These are phyloP conservation scores for Zygosaccharomyces rouxii DNA, from an alignment of 805 yeast genomes.

Conservation along the genomic window DNA sequence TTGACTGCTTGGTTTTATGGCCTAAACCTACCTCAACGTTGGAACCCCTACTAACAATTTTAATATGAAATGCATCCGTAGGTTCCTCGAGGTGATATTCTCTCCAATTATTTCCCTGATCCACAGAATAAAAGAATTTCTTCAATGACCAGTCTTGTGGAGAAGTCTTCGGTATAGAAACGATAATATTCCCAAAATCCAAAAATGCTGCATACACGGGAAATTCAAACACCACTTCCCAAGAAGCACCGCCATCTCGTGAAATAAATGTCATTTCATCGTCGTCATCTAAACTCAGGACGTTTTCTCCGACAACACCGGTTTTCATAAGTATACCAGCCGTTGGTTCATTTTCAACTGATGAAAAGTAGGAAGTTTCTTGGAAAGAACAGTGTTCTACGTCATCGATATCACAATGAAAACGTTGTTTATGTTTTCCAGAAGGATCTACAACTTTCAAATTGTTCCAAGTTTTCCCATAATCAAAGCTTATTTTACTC, in stretches of 20 bases:
- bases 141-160: conserved; percentile 34
- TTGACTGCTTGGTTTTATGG: conserved; percentile 34
- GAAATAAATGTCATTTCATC: conserved; percentile 54
- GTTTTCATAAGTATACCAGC: conserved; percentile 41
- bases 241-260: conserved; percentile 67
- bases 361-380: conserved; percentile 21
- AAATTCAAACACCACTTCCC: conserved; percentile 52
- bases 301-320: conserved; percentile 17
- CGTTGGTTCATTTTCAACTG: conserved; percentile 45
- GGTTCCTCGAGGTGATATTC: conserved; percentile 43
- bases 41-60: conserved; percentile 58
- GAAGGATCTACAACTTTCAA: conserved; percentile 42
- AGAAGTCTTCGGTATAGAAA: conserved; percentile 56
- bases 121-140: conserved; percentile 51
- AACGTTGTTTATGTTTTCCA: conserved; percentile 34
- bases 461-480: conserved; percentile 52
- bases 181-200: conserved; percentile 68
- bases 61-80: conserved; percentile 42
- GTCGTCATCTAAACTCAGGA: conserved; percentile 2
- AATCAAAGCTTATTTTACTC: conserved; percentile 44
- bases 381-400: conserved; percentile 48
- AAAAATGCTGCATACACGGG: conserved; percentile 59
- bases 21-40: conserved; percentile 60
- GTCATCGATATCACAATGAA: conserved; percentile 25
- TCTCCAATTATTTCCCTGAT: conserved; percentile 68